These are phyloP conservation scores for Fusarium sp. DNA, from an alignment of 2,329 filamentous ascomycete species.

Conservation along the genomic window DNA sequence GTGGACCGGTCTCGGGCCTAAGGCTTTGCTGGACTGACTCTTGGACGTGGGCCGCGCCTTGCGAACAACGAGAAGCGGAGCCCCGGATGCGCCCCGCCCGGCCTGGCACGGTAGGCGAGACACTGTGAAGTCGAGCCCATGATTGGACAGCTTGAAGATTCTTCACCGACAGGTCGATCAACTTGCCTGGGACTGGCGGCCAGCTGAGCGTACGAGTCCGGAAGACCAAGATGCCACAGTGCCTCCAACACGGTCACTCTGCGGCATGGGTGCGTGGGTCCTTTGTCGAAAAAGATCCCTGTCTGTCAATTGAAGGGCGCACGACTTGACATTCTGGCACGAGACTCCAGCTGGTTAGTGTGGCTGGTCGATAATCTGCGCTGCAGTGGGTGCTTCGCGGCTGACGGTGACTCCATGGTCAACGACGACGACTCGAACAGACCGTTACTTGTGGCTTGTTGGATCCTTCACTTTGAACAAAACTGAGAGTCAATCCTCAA, in stretches of 20 bases:
- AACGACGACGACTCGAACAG: constrained; percentile 21
- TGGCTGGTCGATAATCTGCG: constrained; percentile 34
- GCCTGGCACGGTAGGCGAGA: constrained; percentile 2
- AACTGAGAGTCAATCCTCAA: constrained; percentile 37
- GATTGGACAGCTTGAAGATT: constrained; percentile 12
- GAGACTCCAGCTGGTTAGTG: constrained; percentile 36
- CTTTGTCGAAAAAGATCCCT: constrained; percentile 31
- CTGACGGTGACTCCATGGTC: constrained; percentile 36
- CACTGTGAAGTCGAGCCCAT: constrained; percentile 29
- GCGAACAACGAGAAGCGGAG: constrained; percentile 46
- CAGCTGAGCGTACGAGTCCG: not conserved
- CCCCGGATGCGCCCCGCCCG: constrained; percentile 21
- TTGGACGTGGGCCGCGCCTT: constrained; percentile 38
- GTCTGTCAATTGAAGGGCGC: constrained; percentile 48
- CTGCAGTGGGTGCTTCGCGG: constrained; percentile 10
- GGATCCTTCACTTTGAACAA: constrained; percentile 39
- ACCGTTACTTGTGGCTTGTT: constrained; percentile 19
- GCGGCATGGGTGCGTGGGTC: constrained; percentile 24
- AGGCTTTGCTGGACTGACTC: constrained; percentile 15
- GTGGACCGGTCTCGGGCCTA: constrained; percentile 41
- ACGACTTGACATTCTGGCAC: constrained; percentile 41
- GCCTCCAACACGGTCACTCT: constrained; percentile 19
- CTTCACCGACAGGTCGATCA: constrained; percentile 9
- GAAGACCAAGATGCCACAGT: constrained; percentile 29
- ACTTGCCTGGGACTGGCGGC: not conserved